Base-by-base conservation (phyloP, 306 rosid genomes). In the Rubus parviflorus region DNA sequence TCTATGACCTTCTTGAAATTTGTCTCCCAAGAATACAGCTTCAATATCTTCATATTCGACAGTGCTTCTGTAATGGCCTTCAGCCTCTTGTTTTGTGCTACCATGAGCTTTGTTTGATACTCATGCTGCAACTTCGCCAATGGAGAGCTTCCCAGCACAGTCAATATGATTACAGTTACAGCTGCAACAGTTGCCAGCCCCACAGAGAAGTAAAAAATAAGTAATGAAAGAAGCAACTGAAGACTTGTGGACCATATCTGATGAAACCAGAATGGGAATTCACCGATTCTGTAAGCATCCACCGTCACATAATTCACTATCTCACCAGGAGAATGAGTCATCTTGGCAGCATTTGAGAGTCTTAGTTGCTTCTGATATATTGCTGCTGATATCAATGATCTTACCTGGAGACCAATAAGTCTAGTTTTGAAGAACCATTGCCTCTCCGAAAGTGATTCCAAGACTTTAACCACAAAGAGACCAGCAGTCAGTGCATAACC, bases 11-110 rank as follows among this genome's bases (percentile, higher is more conserved):
- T 63, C 42, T 79, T 74, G 51, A 78, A 83, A 62, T 63, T 75
- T 51, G 58, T 83, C 77, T 78, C 86, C 86, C 86, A 83, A 5
- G 83, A 76, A 40, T 83, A 78, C 56, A 83, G 53, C 82, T 83
- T 83, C 63, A 83, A 74, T 23, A 83, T 76, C 74, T 83, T 83
- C 80, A 83, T 78, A 65, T 78, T 83, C 35, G 74, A 54, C 6
- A 83, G 74, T 3, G 83, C 86, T 53, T 83, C 80, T 2, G 80
- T 45, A 4, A 78, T 69, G n/a, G 76, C 46, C 63, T 70, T 83
- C 11, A 83, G 9, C 72, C 86, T 75, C 43, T 17, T 69, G 11
- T 83, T 67, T 57, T 83, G 86, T 51, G 80, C 65, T 56, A 15
- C 35, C 77, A 63, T 78, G 57, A 83, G 42, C 57, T 75, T 62